phyloP scores from a whole-genome alignment of 2,329 filamentous ascomycete species.

The Epichloe gansuensis region DNA sequence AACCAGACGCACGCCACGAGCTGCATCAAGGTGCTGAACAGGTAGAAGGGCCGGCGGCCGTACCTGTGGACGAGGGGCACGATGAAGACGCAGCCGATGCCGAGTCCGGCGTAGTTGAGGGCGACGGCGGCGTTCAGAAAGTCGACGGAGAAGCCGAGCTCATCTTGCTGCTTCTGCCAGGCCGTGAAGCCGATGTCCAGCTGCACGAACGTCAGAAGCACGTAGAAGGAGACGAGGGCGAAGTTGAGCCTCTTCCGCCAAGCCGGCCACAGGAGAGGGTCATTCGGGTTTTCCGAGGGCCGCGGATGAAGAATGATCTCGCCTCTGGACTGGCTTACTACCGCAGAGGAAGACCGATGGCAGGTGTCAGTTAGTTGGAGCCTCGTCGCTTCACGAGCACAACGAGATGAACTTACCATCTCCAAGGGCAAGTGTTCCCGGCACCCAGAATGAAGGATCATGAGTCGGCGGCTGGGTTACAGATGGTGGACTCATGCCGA shows the following conservation, averaged over 20 bases:
- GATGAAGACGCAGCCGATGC: no score
- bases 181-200: slow-evolving; percentile 23
- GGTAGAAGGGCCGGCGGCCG: no score
- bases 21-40: no score
- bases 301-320: slow-evolving; percentile 5
- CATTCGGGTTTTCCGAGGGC: slow-evolving; percentile 7
- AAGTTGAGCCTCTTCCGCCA: slow-evolving; percentile 21
- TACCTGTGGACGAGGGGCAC: no score
- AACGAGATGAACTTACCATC: background rate
- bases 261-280: slow-evolving; percentile 5
- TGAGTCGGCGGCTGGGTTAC: background rate
- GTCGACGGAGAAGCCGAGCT: slow-evolving; percentile 15
- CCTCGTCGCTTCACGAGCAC: no score
- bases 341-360: background rate
- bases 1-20: no score
- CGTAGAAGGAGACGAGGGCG: slow-evolving; percentile 45
- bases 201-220: slow-evolving; percentile 55
- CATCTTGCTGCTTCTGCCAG: slow-evolving; percentile 7
- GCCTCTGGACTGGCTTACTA: background rate
- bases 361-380: no score
- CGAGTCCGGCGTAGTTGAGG: no score
- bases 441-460: slow-evolving; percentile 2
- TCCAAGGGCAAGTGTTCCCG: slow-evolving; percentile 3
- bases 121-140: slow-evolving; percentile 13
- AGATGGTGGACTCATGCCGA: no score